Percentiles rank a stretch among this genome's conserved stretches.
Evolutionary conservation across 176 grass and related monocot genomes (phyloP).

Genomic region (Cenchrus purpureus): DNA sequence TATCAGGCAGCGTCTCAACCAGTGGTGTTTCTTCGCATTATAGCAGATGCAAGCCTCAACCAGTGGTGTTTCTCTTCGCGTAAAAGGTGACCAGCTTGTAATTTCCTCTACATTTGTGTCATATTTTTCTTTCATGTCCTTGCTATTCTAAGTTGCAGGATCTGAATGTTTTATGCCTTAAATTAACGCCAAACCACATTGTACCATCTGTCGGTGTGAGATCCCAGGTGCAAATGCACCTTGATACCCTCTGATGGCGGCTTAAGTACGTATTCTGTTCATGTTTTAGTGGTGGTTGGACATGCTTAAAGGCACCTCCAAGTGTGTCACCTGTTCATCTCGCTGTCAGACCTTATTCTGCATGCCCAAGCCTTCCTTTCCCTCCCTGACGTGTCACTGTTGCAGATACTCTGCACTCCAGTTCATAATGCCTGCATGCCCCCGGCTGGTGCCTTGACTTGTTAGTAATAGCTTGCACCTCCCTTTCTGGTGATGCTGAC

Average conservation of each 20-base stretch:
- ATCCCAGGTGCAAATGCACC: not conserved
- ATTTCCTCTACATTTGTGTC: not conserved
- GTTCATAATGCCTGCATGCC: constrained; percentile 35
- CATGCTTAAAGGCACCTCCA: constrained; percentile 34
- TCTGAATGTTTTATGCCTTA: constrained; percentile 22
- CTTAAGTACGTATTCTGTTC: constrained; percentile 17
- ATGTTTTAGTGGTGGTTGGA: constrained; percentile 36
- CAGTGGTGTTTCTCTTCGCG: not conserved
- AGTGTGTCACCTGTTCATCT: constrained; percentile 31
- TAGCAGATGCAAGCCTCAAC: not conserved
- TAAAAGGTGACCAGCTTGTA: not conserved
- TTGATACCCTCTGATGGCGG: not conserved
- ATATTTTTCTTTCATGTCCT: not conserved
- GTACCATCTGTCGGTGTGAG: constrained; percentile 40
- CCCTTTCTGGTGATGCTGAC: constrained; percentile 45
- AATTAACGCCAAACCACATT: not conserved
- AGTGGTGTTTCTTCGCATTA: not conserved
- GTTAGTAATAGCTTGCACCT: constrained; percentile 45
- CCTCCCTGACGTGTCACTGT: constrained; percentile 27
- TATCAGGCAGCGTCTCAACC: not conserved
- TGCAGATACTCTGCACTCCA: constrained; percentile 5
- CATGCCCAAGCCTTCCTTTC: not conserved
- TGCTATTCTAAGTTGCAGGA: not conserved
- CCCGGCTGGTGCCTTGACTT: constrained; percentile 43
- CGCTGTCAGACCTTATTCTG: constrained; percentile 35